Evolutionary conservation across 163 green algal species (phyloP).

Genomic region (Scenedesmus sp.): DNA sequence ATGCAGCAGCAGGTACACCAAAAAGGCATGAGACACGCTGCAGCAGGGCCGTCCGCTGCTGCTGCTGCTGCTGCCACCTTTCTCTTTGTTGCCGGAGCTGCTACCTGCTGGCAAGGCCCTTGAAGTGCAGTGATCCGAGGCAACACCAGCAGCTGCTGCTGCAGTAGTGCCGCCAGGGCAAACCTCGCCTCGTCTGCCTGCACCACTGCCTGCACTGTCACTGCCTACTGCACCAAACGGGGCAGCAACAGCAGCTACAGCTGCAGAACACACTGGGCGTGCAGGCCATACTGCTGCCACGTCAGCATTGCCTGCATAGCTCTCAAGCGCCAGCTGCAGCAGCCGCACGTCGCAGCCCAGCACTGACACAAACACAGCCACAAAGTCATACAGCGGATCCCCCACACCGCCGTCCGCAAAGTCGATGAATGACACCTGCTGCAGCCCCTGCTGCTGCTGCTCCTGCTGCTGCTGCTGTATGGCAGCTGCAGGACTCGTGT

Average conservation of each 20-base stretch:
- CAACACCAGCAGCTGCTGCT: neutral
- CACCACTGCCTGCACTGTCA: neutral
- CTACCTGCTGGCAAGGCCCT: neutral
- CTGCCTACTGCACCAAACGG: neutral
- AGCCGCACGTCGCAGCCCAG: slow-evolving; percentile 28
- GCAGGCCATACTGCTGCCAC: neutral
- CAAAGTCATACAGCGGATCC: slow-evolving; percentile 46
- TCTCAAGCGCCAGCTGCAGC: neutral
- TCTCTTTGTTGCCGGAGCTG: neutral
- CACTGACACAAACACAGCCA: slow-evolving; percentile 40
- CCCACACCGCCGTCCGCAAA: slow-evolving; percentile 29
- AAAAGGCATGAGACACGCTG: slow-evolving; percentile 17
- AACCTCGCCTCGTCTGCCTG: neutral
- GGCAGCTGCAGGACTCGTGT: neutral
- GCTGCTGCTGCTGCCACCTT: neutral
- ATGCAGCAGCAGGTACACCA: slow-evolving; percentile 44
- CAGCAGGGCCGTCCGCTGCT: neutral
- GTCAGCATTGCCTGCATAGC: neutral
- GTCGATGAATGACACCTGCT: slow-evolving; percentile 33
- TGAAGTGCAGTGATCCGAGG: neutral
- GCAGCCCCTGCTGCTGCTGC: slow-evolving; percentile 30
- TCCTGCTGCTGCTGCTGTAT: neutral
- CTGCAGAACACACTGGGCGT: neutral
- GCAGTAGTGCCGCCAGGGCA: neutral
- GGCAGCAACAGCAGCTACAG: neutral